Conservation (phyloP, 2,329 filamentous ascomycete genomes). For the Penicillium frequentans region DNA sequence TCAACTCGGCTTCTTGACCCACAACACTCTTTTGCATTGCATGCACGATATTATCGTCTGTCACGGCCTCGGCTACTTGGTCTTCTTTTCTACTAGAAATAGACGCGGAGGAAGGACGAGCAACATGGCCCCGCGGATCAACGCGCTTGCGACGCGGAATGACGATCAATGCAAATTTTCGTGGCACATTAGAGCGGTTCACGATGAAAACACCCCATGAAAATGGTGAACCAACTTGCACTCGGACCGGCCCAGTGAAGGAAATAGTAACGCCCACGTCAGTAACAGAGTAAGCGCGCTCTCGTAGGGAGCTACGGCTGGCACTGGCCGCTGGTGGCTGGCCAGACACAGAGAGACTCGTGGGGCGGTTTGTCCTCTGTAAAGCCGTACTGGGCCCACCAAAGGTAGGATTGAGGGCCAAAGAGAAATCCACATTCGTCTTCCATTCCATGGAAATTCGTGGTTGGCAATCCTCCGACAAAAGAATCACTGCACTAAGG, state of each 20-base stretch:
- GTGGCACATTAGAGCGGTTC: conserved; percentile 55
- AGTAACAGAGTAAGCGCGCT: conserved; percentile 39
- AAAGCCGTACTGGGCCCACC: conserved; percentile 47
- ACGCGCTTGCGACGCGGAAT: conserved; percentile 51
- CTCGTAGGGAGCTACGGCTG: conserved; percentile 36
- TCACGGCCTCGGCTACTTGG: conserved; percentile 52
- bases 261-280: conserved; percentile 55
- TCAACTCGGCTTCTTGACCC: conserved; percentile 52
- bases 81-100: conserved; percentile 33
- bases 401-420: conserved; percentile 48
- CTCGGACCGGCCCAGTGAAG: conserved; percentile 53
- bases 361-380: conserved; percentile 47
- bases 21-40: conserved; percentile 53
- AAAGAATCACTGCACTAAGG: conserved; percentile 43
- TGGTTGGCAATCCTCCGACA: conserved; percentile 44
- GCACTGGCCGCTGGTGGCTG: conserved; percentile 18
- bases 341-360: conserved; percentile 41
- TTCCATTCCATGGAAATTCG: conserved; percentile 50
- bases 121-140: conserved; percentile 41
- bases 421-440: conserved; percentile 51
- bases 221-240: conserved; percentile 55
- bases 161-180: conserved; percentile 56
- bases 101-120: conserved; percentile 49
- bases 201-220: conserved; percentile 59
- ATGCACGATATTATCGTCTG: conserved; percentile 58